phyloP scores from a whole-genome alignment of 305 asterid species.

The Rubia balearica region DNA sequence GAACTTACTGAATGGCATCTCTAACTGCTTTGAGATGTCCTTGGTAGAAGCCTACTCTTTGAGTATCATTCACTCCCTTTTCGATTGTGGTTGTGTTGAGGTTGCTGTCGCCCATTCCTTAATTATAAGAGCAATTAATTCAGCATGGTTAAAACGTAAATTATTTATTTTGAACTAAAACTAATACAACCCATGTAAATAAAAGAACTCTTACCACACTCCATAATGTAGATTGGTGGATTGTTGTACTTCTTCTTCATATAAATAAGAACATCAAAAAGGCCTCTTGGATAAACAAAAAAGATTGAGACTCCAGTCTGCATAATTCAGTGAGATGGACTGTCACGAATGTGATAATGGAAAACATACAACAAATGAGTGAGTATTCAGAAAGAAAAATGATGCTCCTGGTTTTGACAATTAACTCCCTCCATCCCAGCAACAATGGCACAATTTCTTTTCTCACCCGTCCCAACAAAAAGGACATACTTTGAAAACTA shows the following conservation, averaged over 20 bases:
- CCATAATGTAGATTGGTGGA: background rate
- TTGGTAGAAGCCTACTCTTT: conserved; percentile 2
- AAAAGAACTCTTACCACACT: background rate
- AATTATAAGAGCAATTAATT: background rate
- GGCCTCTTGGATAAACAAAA: conserved; percentile 3
- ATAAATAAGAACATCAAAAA: background rate
- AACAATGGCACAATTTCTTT: too few relatives aligned
- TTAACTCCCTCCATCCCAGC: too few relatives aligned
- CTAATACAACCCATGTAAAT: too few relatives aligned
- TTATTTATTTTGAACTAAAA: background rate
- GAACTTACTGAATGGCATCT: conserved; percentile 5
- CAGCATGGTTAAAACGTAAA: background rate
- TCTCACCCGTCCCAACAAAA: too few relatives aligned
- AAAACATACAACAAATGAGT: too few relatives aligned
- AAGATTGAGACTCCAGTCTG: background rate
- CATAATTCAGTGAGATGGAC: background rate
- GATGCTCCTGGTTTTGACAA: too few relatives aligned
- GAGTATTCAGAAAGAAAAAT: too few relatives aligned
- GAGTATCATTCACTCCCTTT: conserved; percentile 6
- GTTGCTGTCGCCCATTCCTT: background rate
- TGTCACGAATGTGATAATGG: too few relatives aligned
- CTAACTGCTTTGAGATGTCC: background rate
- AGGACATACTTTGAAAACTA: too few relatives aligned
- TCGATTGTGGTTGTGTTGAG: background rate
- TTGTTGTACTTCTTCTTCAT: conserved; percentile 5